A percentile compares a stretch with the other conserved stretches of the same genome.
Conservation (phyloP, 2,329 filamentous ascomycete genomes). For the Blastomyces gilchristii region DNA sequence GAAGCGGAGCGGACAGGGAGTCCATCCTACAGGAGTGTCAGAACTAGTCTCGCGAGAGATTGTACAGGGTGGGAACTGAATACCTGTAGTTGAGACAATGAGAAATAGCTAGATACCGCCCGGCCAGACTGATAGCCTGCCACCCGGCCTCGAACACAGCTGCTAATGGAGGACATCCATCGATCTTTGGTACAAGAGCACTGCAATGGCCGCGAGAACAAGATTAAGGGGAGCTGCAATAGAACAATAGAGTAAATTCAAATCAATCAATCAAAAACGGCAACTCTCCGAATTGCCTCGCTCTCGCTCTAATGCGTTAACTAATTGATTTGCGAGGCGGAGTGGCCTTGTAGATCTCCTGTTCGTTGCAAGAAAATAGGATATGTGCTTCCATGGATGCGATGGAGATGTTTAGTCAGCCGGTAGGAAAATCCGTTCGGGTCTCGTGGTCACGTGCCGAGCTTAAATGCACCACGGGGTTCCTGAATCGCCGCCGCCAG, state of each 20-base stretch:
- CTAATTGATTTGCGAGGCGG: neutral
- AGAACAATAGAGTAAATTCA: neutral
- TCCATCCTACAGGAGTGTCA: neutral
- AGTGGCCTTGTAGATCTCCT: neutral
- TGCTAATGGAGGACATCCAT: slow-evolving; percentile 14
- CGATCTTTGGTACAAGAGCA: neutral
- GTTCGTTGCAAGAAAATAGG: neutral
- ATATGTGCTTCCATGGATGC: neutral
- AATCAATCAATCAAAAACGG: neutral
- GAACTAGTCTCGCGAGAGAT: neutral
- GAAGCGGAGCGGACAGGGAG: neutral
- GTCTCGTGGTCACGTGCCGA: neutral
- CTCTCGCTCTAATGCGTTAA: no score
- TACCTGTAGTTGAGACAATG: neutral
- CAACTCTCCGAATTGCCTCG: neutral
- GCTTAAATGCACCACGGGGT: slow-evolving; percentile 1
- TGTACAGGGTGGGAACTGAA: neutral
- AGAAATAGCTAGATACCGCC: neutral
- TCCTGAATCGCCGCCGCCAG: slow-evolving; percentile 7
- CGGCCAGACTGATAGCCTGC: slow-evolving; percentile 1
- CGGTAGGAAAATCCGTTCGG: neutral
- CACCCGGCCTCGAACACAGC: slow-evolving; percentile 6
- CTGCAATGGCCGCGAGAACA: neutral
- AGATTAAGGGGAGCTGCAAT: neutral
- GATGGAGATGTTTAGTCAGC: slow-evolving; percentile 3